Base-by-base conservation (phyloP, 495 filamentous ascomycete species). In the Penicillium riverlandense region DNA sequence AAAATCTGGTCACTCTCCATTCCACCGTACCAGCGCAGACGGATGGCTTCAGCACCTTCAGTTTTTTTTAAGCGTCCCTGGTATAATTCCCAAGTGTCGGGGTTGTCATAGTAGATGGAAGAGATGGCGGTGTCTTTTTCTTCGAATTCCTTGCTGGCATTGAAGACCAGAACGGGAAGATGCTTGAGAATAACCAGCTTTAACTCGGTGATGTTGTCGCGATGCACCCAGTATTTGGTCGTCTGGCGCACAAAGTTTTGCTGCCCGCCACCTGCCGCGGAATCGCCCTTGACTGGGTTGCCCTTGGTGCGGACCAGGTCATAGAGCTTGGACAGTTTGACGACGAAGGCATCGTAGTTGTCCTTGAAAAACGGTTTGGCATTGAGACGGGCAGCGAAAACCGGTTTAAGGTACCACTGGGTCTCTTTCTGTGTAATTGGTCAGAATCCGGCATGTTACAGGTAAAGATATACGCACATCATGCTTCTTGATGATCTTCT, bases 401-500 rank as follows among this genome's bases (percentile, higher is more conserved):
- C 87, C 12, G 92, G 94, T 51, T 84, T 91, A 30, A 99, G 76
- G 54, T 90, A 81, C 94, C 94, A 97, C 30, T 78, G 71, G 0
- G 92, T 99, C 77, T 86, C 72, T 86, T 99, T 99, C 86, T 94
- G 50, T 40, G 10, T 27, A 10, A 41, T 41, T 22, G 47, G 62
- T 44, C 62, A 50, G 39, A 36, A 15, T 31, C 28, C 27, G 8
- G 7, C 9, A 40, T 7, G 33, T 29, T 29, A 27, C 22, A 22
- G 22, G 22, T 22, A 4, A 6, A 22, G 22, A 43, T 14, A 3
- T 34, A 77, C 85, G 42, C 67, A 92, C 88, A 74, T 99, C 92
- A 64, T 99, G 92, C 71, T 99, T 99, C 73, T 99, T 99, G 61
- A 99, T 96, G 54, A 99, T 99, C 73, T 99, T 99, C 73, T 96